A percentile compares a stretch with the other conserved stretches of the same genome.
phyloP scores from a whole-genome alignment of 805 yeast genomes.

The Yarrowia osloensis region DNA sequence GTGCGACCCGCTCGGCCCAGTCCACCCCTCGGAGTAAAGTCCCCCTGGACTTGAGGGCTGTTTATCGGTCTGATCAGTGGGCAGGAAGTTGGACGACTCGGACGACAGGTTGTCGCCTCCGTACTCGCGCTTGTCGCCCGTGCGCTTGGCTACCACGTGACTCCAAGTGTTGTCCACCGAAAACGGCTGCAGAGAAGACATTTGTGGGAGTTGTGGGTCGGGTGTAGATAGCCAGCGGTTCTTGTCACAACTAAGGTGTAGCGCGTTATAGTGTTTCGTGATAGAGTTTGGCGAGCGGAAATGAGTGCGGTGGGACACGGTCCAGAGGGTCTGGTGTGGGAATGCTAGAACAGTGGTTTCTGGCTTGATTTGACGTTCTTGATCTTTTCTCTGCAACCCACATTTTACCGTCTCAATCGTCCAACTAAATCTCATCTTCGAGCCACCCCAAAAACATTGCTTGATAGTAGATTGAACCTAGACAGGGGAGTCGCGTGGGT shows the following conservation, averaged over 20 bases:
- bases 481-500: conserved; percentile 24
- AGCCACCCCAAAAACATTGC: not conserved
- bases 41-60: not conserved
- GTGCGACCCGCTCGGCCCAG: too few relatives aligned
- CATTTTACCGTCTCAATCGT: too few relatives aligned
- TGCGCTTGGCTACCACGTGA: not conserved
- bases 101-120: conserved; percentile 9
- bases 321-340: not conserved
- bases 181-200: conserved; percentile 21
- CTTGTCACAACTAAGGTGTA: too few relatives aligned
- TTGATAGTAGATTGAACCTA: not conserved
- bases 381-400: too few relatives aligned
- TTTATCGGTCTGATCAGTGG: conserved; percentile 7
- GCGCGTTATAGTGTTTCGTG: conserved; percentile 11
- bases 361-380: too few relatives aligned
- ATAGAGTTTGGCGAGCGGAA: not conserved
- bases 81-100: conserved; percentile 15
- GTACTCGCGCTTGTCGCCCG: conserved; percentile 15
- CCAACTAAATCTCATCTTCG: too few relatives aligned
- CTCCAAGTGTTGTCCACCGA: conserved; percentile 7
- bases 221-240: too few relatives aligned
- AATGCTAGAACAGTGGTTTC: too few relatives aligned
- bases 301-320: not conserved
- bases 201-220: not conserved
- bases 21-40: too few relatives aligned